Evolutionary conservation across 108 stramenopile species (phyloP), one percentile per base, ranked within the genome.

Genomic region (Fragilaria crotonensis): DNA sequence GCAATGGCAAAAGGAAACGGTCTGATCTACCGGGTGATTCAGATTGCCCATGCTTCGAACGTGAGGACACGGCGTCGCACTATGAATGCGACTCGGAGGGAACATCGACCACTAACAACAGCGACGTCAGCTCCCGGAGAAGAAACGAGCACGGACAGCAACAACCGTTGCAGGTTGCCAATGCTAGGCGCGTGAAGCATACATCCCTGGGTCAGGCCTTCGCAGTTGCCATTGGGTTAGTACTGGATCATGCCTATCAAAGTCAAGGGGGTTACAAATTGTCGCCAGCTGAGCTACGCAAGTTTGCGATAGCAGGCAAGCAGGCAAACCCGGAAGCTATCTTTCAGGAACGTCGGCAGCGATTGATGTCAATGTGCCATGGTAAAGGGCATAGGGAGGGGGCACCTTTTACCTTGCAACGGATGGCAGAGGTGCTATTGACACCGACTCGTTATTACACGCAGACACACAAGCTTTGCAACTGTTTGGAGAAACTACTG

Each of bases 401-500:
- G 5, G 60, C 75, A 25, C 79, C 79, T 5, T 80, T 81, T 61
- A 81, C 79, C 1, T 60, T 81, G 21, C 79, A 81, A 54, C 67
- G 79, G 30, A 70, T 81, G 21, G 75, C 75, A 9, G 79, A 81
- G 57, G 75, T 81, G 17, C 52, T 81, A 22, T 30, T 81, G 2
- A 50, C 60, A 36, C 79, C 79, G 5, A 71, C 75, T 53, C 32
- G 72, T 64, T 81, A 77, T 53, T 81, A 81, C 45, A 73, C 72
- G 2, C 79, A 81, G 62, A 81, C 79, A 5, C 79, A 81, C 52
- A 81, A 81, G 58, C 61, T 81, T 19, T 81, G 79, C 65, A 81
- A 81, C 45, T 75, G 70, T 48, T 63, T 81, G 62, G 79, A 81
- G 62, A 81, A 81, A 57, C 66, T 81, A 11, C 46, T 77, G 0